A percentile compares a stretch with the other conserved stretches of the same genome.
Evolutionary conservation across 164 flowering plant genomes (phyloP).

Genomic region (Kingdonia uniflora): DNA sequence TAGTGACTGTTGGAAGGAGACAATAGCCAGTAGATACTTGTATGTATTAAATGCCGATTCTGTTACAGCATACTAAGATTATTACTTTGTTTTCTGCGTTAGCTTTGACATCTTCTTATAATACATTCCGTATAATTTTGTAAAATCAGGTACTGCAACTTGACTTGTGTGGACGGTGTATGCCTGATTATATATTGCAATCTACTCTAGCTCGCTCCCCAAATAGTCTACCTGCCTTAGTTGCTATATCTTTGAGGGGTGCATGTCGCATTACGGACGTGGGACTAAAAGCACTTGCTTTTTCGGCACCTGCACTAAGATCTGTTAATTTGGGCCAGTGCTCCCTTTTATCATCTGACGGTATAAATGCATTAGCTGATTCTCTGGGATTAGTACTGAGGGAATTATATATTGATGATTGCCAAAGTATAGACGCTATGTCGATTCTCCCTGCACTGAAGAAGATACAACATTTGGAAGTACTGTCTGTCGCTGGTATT

Average conservation of each 20-base stretch:
- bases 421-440: slow-evolving; percentile 51
- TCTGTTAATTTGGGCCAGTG: slow-evolving; percentile 79
- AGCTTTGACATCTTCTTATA: background rate
- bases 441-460: slow-evolving; percentile 50
- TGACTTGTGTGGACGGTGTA: slow-evolving; percentile 74
- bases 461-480: slow-evolving; percentile 51
- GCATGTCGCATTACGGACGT: slow-evolving; percentile 77
- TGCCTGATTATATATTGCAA: slow-evolving; percentile 49
- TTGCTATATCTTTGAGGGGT: slow-evolving; percentile 57
- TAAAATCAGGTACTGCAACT: slow-evolving; percentile 67
- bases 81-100: no score
- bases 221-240: slow-evolving; percentile 40
- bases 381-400: slow-evolving; percentile 40
- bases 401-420: slow-evolving; percentile 71
- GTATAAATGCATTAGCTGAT: slow-evolving; percentile 38
- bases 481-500: slow-evolving; percentile 54
- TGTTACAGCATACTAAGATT: no score
- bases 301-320: slow-evolving; percentile 55
- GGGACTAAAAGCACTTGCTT: slow-evolving; percentile 49
- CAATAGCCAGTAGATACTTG: no score
- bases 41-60: no score
- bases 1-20: no score
- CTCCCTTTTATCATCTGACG: slow-evolving; percentile 50
- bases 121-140: slow-evolving; percentile 4
- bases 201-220: slow-evolving; percentile 38